These are phyloP conservation scores for Didymosphaeria variabile DNA, from an alignment of 2,329 filamentous ascomycete genomes.

Conservation along the genomic window DNA sequence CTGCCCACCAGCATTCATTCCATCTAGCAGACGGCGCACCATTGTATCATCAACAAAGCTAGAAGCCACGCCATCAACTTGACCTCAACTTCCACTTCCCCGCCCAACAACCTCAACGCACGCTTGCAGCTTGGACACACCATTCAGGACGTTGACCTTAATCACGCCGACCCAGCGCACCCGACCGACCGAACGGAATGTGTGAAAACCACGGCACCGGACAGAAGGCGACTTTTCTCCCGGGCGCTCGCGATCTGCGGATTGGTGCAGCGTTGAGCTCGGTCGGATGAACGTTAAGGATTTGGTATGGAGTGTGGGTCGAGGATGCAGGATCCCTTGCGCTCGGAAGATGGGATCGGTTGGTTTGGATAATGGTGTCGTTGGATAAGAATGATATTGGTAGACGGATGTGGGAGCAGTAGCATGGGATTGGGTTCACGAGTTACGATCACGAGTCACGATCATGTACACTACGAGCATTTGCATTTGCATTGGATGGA, in stretches of 20 bases:
- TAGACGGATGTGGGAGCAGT: too few species aligned
- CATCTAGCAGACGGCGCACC: too few species aligned
- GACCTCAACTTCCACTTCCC: neutral
- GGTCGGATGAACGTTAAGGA: constrained; percentile 19
- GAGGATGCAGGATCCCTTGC: constrained; percentile 18
- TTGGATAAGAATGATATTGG: neutral
- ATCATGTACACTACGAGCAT: neutral
- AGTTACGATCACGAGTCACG: neutral
- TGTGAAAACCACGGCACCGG: constrained; percentile 19
- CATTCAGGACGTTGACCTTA: neutral
- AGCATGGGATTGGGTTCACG: too few species aligned
- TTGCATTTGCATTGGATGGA: neutral
- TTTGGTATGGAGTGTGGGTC: constrained; percentile 19
- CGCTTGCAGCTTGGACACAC: neutral
- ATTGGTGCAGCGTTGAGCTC: constrained; percentile 18
- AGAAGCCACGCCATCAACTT: neutral
- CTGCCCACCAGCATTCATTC: too few species aligned
- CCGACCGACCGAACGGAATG: neutral
- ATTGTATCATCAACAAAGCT: too few species aligned
- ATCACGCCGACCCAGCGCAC: neutral
- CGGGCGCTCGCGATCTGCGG: constrained; percentile 18
- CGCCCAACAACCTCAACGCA: neutral
- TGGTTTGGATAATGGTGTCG: neutral
- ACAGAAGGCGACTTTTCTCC: constrained; percentile 12
- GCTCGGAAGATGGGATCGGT: neutral